Evolutionary conservation across 768 basidiomycete genomes (phyloP), one percentile per base, ranked within the genome.

Genomic region (Tricholoma bakamatsutake): DNA sequence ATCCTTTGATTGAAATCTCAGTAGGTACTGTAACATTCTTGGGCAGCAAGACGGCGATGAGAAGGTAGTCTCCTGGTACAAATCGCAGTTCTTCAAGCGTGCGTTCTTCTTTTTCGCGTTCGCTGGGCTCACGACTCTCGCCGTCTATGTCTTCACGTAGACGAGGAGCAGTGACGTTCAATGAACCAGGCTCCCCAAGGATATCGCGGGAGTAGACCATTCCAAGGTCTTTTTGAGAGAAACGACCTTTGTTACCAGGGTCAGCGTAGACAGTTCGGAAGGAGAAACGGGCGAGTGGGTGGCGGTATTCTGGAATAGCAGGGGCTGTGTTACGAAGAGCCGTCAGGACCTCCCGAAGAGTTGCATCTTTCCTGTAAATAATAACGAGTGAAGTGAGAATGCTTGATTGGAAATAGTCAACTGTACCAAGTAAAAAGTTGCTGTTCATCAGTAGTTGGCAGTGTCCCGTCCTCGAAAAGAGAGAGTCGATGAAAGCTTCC

Each of bases 181-280:
- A 67, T 1, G 84, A 69, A 33, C 88, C 88, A 3, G 87, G 85
- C 67, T 90, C 90, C 48, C 89, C 89, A 2, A 90, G 80, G 59
- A 92, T 87, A 70, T 92, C 91, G 59, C 90, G 84, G 43, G 89
- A 88, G 69, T 89, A 88, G 37, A 93, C 85, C 63, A 80, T 80
- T 27, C 90, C 90, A 42, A 93, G 80, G 42, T 93, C 90, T 71
- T 91, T 91, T 66, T 82, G 80, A 0, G 83, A 73, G 60, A 85
- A 88, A 13, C 82, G 80, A 5, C 89, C 90, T 59, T 85, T 83
- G 67, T 81, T 82, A 5, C 80, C 77, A 8, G 83, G 75, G 66
- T 91, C 90, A 4, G 87, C 88, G 59, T 86, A 91, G 49, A 92
- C 81, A 8, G 88, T 82, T 37, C 86, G 81, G 77, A 93, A 93